phyloP scores from a whole-genome alignment of 345 rosid species.

The Diplotaxis tenuifolia region DNA sequence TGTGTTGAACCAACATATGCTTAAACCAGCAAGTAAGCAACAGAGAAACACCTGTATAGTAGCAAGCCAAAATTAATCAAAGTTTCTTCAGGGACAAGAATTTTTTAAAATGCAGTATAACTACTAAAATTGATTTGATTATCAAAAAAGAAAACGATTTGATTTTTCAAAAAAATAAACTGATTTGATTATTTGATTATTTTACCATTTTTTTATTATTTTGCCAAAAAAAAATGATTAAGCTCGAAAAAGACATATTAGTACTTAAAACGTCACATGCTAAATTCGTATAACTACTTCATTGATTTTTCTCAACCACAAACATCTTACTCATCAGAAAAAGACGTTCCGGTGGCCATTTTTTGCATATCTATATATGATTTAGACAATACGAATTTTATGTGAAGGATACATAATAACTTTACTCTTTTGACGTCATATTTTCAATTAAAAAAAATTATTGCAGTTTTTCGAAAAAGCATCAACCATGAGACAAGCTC shows the following conservation, averaged over 20 bases:
- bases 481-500: neutral
- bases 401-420: neutral
- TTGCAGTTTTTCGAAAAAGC: neutral
- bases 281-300: too few species aligned
- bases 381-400: neutral
- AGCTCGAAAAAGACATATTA: neutral
- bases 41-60: slow-evolving; percentile 63
- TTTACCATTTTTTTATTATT: too few species aligned
- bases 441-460: neutral
- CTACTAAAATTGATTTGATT: neutral
- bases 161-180: too few species aligned
- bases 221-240: too few species aligned
- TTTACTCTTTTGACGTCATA: neutral
- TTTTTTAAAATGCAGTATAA: neutral
- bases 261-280: too few species aligned
- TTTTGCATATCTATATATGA: neutral
- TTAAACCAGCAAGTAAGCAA: slow-evolving; percentile 81
- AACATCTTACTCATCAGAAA: neutral
- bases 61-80: neutral
- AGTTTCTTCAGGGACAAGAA: neutral
- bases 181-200: too few species aligned
- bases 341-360: neutral
- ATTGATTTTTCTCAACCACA: neutral
- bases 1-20: slow-evolving; percentile 98
- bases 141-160: too few species aligned